A percentile compares a stretch with the other conserved stretches of the same genome.
Conservation (phyloP, 345 rosid genomes). For the Lepidium africanum region DNA sequence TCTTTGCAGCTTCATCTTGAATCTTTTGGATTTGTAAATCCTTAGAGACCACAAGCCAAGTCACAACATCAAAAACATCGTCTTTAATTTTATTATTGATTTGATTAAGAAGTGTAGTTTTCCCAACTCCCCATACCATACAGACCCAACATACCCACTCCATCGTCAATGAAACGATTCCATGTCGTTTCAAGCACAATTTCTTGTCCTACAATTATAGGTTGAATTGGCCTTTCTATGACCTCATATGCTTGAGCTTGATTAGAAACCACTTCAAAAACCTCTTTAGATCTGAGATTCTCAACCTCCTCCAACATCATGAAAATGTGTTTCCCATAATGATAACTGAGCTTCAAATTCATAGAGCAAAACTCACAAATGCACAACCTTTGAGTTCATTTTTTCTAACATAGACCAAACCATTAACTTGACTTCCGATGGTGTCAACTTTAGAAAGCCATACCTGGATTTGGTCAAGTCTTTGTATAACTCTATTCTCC, state of each 20-base stretch:
- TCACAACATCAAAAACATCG: neutral
- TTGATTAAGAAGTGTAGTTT: slow-evolving; percentile 15
- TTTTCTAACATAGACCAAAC: too few relatives aligned
- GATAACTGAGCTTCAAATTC: neutral
- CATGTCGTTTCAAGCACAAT: neutral
- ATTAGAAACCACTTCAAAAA: neutral
- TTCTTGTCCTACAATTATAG: neutral
- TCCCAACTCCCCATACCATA: slow-evolving; percentile 15
- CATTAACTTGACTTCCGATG: too few relatives aligned
- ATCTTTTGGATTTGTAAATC: neutral
- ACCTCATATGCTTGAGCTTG: neutral
- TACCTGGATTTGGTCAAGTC: too few relatives aligned
- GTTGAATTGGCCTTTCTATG: neutral
- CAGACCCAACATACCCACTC: neutral
- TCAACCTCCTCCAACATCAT: neutral
- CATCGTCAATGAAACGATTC: too few relatives aligned
- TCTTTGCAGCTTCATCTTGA: neutral
- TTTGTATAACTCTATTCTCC: too few relatives aligned
- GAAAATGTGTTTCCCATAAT: neutral
- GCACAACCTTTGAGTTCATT: too few relatives aligned
- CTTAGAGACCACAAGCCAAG: neutral
- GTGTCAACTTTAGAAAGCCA: too few relatives aligned
- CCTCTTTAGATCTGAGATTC: neutral
- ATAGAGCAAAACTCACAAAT: neutral
- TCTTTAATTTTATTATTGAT: neutral